Evolutionary conservation across 108 stramenopile species (phyloP).

Genomic region (Skeletonema tropicum): DNA sequence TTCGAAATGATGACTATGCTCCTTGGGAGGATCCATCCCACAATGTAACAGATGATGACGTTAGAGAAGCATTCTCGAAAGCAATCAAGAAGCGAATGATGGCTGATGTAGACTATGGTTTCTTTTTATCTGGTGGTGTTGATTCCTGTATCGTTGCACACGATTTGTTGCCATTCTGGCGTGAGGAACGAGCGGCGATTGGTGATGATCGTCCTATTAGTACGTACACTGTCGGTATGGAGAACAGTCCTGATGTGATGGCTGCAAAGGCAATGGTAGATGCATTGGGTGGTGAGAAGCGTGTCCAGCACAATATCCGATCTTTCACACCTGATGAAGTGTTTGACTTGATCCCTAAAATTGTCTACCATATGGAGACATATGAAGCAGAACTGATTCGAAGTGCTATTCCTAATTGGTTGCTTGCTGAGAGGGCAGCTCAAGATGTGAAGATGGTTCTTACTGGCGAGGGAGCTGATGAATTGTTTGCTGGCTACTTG

Average conservation of each 20-base stretch:
- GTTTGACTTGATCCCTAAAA: conserved; percentile 77
- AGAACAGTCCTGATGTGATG: conserved; percentile 76
- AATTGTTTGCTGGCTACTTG: conserved; percentile 77
- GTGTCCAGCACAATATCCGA: conserved; percentile 60
- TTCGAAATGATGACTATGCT: conserved; percentile 61
- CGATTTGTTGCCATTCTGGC: conserved; percentile 64
- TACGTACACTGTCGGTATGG: conserved; percentile 79
- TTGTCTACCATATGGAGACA: conserved; percentile 85
- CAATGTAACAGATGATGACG: conserved; percentile 59
- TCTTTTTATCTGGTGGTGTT: conserved; percentile 77
- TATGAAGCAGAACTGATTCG: conserved; percentile 85
- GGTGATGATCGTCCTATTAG: conserved; percentile 75
- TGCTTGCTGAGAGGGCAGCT: conserved; percentile 72
- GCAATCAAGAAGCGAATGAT: conserved; percentile 77
- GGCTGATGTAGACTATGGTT: conserved; percentile 82
- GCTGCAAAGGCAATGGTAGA: conserved; percentile 75
- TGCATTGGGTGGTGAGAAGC: conserved; percentile 58
- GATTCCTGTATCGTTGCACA: conserved; percentile 76
- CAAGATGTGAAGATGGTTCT: conserved; percentile 83
- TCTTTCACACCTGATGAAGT: conserved; percentile 73
- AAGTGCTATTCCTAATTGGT: conserved; percentile 77
- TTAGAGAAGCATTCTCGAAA: conserved; percentile 60
- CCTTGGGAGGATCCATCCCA: conserved; percentile 59
- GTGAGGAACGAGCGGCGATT: conserved; percentile 26
- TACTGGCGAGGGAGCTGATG: conserved; percentile 78